Evolutionary conservation across 306 rosid genomes (phyloP).

Genomic region (Castanopsis chinensis): DNA sequence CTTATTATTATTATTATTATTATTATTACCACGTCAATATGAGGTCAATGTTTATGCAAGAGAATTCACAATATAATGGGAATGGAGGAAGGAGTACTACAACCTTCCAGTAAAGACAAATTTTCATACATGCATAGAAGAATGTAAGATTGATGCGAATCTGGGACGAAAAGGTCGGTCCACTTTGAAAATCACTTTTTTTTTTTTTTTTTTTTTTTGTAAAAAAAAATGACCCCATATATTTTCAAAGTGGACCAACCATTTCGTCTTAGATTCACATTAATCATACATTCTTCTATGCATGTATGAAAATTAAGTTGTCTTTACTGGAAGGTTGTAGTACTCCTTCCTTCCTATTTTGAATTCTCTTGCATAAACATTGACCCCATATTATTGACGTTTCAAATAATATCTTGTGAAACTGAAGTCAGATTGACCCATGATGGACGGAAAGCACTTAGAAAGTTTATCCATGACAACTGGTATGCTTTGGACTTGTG

Average conservation of each 20-base stretch:
- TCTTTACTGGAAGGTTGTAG: conserved; percentile 17
- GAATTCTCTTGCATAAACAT: neutral
- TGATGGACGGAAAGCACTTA: conserved; percentile 24
- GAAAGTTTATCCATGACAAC: conserved; percentile 22
- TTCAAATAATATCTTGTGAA: neutral
- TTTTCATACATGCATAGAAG: conserved; percentile 5
- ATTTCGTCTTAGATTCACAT: conserved; percentile 10
- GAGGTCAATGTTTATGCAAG: conserved; percentile 7
- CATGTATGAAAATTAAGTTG: neutral
- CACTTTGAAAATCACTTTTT: conserved; percentile 23
- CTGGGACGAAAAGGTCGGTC: conserved; percentile 27
- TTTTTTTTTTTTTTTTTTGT: no score
- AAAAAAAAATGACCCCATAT: neutral
- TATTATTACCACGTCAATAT: neutral
- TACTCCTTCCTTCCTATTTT: neutral
- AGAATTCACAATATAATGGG: neutral
- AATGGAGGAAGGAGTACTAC: neutral
- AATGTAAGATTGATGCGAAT: conserved; percentile 21
- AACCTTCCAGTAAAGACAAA: conserved; percentile 17
- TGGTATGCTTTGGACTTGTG: conserved; percentile 6
- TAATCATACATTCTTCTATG: conserved; percentile 16
- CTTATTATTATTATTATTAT: neutral
- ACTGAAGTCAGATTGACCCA: conserved; percentile 14
- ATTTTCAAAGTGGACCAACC: conserved; percentile 42
- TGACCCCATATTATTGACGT: conserved; percentile 23